Percentiles rank a stretch among this genome's conserved stretches.
Evolutionary conservation across 768 basidiomycete genomes (phyloP).

Genomic region (Mycena olivaceomarginata): DNA sequence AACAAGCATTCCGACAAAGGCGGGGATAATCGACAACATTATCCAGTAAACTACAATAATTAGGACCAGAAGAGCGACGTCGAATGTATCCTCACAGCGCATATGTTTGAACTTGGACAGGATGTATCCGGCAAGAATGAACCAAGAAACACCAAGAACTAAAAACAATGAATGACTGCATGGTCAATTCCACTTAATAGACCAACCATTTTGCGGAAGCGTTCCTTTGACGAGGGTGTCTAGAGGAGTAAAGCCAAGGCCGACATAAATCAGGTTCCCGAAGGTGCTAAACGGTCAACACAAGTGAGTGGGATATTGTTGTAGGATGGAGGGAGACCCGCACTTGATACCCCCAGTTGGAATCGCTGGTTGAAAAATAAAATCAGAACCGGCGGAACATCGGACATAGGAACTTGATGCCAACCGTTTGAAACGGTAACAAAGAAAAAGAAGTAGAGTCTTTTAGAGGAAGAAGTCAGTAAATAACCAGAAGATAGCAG

Average conservation of each 20-base stretch:
- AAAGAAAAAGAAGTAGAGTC: conserved; percentile 18
- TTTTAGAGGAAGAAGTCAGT: background rate
- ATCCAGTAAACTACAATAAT: conserved; percentile 6
- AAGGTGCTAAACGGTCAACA: background rate
- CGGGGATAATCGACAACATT: conserved; percentile 4
- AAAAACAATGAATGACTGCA: background rate
- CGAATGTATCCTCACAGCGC: background rate
- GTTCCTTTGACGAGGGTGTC: conserved; percentile 19
- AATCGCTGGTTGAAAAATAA: background rate
- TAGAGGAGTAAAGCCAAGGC: conserved; percentile 12
- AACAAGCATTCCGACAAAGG: conserved; percentile 16
- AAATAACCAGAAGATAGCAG: background rate
- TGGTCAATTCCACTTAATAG: background rate
- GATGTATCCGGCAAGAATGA: background rate
- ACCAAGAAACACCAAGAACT: conserved; percentile 9
- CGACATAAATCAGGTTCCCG: conserved; percentile 17
- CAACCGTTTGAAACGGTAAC: conserved; percentile 7
- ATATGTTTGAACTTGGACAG: conserved; percentile 6
- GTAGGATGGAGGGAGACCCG: background rate
- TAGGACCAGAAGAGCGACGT: background rate
- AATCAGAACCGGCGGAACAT: too few species aligned
- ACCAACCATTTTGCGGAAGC: conserved; percentile 7
- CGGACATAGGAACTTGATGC: too few species aligned
- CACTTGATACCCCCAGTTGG: conserved; percentile 2
- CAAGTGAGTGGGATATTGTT: background rate